Conservation (phyloP, 2,329 filamentous ascomycete species). For the Coniochaeta sp. region DNA sequence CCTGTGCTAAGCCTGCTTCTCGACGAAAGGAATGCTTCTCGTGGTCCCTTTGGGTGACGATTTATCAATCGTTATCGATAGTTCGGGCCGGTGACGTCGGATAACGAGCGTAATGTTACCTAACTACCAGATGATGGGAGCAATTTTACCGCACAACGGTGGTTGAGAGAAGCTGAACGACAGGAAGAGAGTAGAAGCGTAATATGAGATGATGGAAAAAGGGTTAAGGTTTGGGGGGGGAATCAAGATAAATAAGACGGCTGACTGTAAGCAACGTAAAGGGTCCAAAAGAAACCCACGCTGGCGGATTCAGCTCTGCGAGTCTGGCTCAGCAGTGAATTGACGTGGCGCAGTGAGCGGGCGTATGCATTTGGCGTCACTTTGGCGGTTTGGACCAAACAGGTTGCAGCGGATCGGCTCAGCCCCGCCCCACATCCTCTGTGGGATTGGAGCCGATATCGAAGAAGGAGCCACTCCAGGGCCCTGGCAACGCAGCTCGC, state of each 20-base stretch:
- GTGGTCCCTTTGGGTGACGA: not conserved
- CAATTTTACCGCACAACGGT: not conserved
- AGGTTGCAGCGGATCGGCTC: not conserved
- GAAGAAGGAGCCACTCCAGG: not conserved
- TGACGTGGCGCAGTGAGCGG: not conserved
- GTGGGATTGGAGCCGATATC: not conserved
- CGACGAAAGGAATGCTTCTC: not conserved
- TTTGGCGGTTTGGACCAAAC: not conserved
- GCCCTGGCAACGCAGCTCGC: not conserved
- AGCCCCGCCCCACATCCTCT: not conserved
- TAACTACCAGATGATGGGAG: not conserved
- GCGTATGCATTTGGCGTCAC: not conserved
- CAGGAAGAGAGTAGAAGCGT: not conserved
- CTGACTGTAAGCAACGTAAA: not conserved
- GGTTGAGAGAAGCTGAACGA: not conserved
- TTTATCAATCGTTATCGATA: not conserved
- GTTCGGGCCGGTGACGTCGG: not conserved
- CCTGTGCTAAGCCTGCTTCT: constrained; percentile 2
- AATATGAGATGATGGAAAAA: not conserved
- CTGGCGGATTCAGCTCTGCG: not conserved
- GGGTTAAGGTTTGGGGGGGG: not conserved
- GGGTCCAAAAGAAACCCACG: not conserved
- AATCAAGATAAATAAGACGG: not conserved
- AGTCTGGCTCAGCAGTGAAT: not conserved
- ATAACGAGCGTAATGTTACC: not conserved